Evolutionary conservation across 495 filamentous ascomycete species (phyloP), one percentile per base, ranked within the genome.

Genomic region (Amphirosellinia nigrospora): DNA sequence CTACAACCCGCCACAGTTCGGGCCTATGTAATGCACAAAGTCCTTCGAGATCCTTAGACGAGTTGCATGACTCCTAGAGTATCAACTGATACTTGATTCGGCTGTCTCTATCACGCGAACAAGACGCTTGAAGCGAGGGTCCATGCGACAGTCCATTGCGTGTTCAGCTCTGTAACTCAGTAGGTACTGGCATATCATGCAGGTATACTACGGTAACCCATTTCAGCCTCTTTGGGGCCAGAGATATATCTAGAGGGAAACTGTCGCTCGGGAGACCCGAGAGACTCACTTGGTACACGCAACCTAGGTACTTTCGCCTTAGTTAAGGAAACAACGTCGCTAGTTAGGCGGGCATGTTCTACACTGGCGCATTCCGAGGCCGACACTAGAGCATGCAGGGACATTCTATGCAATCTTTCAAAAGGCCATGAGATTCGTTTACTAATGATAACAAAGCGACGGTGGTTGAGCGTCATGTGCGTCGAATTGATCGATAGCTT

Each of bases 161-260:
- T 60, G 39, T 60, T 68, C 66, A 68, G 66, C 56, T 68, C 55
- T 32, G 66, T 69, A 53, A 50, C 23, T 69, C 21, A 56, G 34
- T 48, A 52, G 43, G 34, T 48, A 52, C 45, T 60, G 58, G 43
- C 56, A 13, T 60, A 39, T 41, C 56, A 69, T 69, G 66, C 66
- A 69, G 53, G 43, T 69, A 53, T 58, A 62, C 46, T 11, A 62
- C 41, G 66, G 45, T 62, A 50, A 23, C 58, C 28, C 55, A 36
- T 30, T 69, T 69, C 66, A 69, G 66, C 66, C 66, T 69, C 58
- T 68, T 69, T 61, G 45, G 39, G 66, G 56, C 7, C 30, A 50
- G 28, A 60, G 41, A 36, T 34, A 56, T 30, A 26, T 43, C 46
- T 46, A 13, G 32, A 53, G 63, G 41, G 32, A 28, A n/a, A 53